phyloP scores from a whole-genome alignment of 2,329 filamentous ascomycete genomes.

The Colletotrichum viniferum region DNA sequence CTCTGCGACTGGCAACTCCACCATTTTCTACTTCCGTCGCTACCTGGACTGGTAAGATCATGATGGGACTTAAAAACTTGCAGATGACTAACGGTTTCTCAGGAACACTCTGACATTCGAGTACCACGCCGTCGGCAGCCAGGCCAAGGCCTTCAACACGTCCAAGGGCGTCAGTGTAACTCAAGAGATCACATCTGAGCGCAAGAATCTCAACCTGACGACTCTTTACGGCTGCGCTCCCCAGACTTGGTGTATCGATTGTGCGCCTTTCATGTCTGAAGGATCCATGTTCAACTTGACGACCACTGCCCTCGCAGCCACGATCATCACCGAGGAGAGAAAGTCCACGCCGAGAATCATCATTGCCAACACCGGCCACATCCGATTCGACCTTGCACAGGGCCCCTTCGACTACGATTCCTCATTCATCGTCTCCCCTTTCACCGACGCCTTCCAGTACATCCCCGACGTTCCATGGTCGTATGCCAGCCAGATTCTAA shows the following conservation, averaged over 20 bases:
- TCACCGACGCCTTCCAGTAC: slow-evolving; percentile 57
- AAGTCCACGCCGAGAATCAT: slow-evolving; percentile 51
- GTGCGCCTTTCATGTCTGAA: slow-evolving; percentile 51
- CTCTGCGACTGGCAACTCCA: slow-evolving; percentile 30
- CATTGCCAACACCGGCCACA: slow-evolving; percentile 63
- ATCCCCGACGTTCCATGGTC: slow-evolving; percentile 56
- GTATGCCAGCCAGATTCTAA: not conserved
- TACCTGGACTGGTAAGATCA: slow-evolving; percentile 72
- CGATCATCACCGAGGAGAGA: slow-evolving; percentile 52
- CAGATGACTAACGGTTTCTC: fast-evolving
- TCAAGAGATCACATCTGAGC: slow-evolving; percentile 51
- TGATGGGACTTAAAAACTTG: slow-evolving; percentile 30
- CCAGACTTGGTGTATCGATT: slow-evolving; percentile 61
- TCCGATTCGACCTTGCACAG: slow-evolving; percentile 67
- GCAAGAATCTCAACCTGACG: slow-evolving; percentile 59
- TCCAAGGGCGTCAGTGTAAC: slow-evolving; percentile 47
- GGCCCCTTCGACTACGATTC: slow-evolving; percentile 64
- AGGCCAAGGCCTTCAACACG: slow-evolving; percentile 30
- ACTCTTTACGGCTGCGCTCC: slow-evolving; percentile 65
- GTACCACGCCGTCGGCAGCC: slow-evolving; percentile 62
- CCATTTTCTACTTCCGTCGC: slow-evolving; percentile 56
- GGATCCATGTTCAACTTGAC: not conserved
- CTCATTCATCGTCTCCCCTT: slow-evolving; percentile 61
- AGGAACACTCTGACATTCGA: slow-evolving; percentile 48
- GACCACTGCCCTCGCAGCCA: slow-evolving; percentile 29